Percentiles rank a stretch among this genome's conserved stretches.
These are phyloP conservation scores for Platismatia glauca DNA, from an alignment of 495 filamentous ascomycete genomes.

Conservation along the genomic window DNA sequence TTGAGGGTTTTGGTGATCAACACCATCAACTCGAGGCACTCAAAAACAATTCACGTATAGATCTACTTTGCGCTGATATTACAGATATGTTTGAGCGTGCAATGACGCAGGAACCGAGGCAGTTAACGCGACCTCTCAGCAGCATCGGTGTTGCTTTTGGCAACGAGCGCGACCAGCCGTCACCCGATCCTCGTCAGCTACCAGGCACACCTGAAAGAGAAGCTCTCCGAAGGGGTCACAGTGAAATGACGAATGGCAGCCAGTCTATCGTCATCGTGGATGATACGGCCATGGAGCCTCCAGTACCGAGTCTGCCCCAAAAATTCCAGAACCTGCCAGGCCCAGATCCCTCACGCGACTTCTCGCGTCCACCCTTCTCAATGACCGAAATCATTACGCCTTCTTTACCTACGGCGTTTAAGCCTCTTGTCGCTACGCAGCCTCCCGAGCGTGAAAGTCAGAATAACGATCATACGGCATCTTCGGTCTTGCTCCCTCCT, in stretches of 20 bases:
- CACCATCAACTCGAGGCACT: conserved; percentile 31
- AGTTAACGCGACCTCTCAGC: conserved; percentile 11
- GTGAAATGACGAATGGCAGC: conserved; percentile 66
- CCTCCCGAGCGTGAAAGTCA: not conserved
- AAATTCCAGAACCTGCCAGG: conserved; percentile 7
- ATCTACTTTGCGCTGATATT: conserved; percentile 70
- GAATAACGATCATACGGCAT: conserved; percentile 7
- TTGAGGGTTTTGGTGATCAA: conserved; percentile 38
- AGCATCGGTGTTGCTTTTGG: conserved; percentile 16
- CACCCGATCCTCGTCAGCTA: conserved; percentile 20
- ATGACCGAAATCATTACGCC: conserved; percentile 2
- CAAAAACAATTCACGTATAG: conserved; percentile 47
- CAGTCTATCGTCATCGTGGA: conserved; percentile 86
- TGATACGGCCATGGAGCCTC: conserved; percentile 33
- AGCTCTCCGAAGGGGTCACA: conserved; percentile 34
- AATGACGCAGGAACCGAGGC: conserved; percentile 11
- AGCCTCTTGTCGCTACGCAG: conserved; percentile 7
- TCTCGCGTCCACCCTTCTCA: conserved; percentile 4
- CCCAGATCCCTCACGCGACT: not conserved
- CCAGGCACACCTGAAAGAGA: conserved; percentile 18
- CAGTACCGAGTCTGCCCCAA: conserved; percentile 21
- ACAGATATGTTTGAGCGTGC: conserved; percentile 50
- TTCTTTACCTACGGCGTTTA: conserved; percentile 2
- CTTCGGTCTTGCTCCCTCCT: conserved; percentile 13
- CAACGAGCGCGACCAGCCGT: conserved; percentile 19